A percentile compares a stretch with the other conserved stretches of the same genome.
phyloP scores from a whole-genome alignment of 768 basidiomycete species.

The Mycena capillaripes region DNA sequence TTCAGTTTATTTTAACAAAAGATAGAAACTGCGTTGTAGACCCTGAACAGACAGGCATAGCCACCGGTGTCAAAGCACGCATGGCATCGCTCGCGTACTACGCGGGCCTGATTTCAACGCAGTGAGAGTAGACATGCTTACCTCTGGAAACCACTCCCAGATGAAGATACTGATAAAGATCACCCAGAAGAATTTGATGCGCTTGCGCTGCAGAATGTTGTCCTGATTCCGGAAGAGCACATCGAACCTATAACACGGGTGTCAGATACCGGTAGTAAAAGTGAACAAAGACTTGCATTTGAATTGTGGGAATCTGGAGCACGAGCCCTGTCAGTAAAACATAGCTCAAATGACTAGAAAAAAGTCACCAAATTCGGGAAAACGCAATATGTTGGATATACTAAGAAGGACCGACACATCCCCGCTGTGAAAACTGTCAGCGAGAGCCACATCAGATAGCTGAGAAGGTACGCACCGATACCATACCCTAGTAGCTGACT shows the following conservation, averaged over 20 bases:
- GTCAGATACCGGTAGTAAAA: not conserved
- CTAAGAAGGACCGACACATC: constrained; percentile 63
- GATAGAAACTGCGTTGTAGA: no score
- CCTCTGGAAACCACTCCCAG: constrained; percentile 70
- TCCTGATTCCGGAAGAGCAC: constrained; percentile 59
- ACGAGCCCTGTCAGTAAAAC: not conserved
- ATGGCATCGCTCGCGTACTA: no score
- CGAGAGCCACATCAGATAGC: no score
- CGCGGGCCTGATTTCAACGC: no score
- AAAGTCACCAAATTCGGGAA: constrained; percentile 51
- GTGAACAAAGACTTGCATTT: constrained; percentile 40
- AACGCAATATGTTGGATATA: constrained; percentile 65
- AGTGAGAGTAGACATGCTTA: constrained; percentile 42
- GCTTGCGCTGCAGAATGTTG: constrained; percentile 61
- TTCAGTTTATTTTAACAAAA: no score
- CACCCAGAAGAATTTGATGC: constrained; percentile 70
- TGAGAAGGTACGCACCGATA: not conserved
- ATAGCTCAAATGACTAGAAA: not conserved
- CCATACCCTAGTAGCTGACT: constrained; percentile 49
- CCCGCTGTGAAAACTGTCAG: constrained; percentile 29
- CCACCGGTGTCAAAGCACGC: no score
- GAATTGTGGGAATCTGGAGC: constrained; percentile 45
- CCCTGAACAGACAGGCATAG: no score
- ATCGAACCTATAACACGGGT: constrained; percentile 44
- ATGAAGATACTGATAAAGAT: constrained; percentile 67